Percentiles rank a stretch among this genome's conserved stretches.
Evolutionary conservation across 176 grass and related monocot genomes (phyloP).

Genomic region (Triticum dicoccoides): DNA sequence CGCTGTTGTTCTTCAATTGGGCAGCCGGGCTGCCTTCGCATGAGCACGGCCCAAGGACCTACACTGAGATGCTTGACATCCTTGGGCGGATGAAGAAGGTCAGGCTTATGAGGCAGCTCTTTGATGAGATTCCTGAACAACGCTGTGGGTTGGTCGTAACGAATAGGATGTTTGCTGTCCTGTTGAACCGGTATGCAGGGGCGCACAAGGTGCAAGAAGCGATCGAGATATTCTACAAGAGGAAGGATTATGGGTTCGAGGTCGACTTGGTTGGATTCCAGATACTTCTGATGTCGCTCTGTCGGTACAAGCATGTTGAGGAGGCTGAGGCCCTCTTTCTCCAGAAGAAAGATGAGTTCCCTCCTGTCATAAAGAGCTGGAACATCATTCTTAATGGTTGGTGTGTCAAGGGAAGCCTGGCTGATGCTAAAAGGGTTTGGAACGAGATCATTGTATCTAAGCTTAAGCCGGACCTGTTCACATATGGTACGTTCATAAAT

Average conservation of each 20-base stretch:
- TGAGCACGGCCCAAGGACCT: constrained; percentile 38
- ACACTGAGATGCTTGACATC: constrained; percentile 65
- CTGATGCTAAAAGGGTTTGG: constrained; percentile 64
- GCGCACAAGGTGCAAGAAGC: constrained; percentile 68
- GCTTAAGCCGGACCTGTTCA: constrained; percentile 60
- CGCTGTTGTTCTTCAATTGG: constrained; percentile 60
- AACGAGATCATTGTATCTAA: constrained; percentile 57
- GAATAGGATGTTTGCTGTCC: constrained; percentile 58
- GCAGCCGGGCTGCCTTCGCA: constrained; percentile 21
- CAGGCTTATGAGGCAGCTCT: constrained; percentile 48
- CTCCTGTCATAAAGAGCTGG: constrained; percentile 69
- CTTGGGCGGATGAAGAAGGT: constrained; percentile 81
- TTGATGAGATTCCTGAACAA: constrained; percentile 52
- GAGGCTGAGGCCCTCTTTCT: constrained; percentile 75
- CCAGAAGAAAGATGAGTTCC: constrained; percentile 54
- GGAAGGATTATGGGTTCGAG: constrained; percentile 58
- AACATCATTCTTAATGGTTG: constrained; percentile 85
- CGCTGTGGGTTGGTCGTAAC: constrained; percentile 3
- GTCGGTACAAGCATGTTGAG: constrained; percentile 72
- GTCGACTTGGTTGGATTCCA: constrained; percentile 65
- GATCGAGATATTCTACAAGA: constrained; percentile 62
- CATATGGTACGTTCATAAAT: constrained; percentile 69
- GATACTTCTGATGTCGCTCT: constrained; percentile 66
- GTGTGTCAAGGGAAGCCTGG: constrained; percentile 67
- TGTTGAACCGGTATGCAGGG: constrained; percentile 61